These are phyloP conservation scores for Hypholoma fasciculare DNA, from an alignment of 768 basidiomycete species.

Conservation along the genomic window DNA sequence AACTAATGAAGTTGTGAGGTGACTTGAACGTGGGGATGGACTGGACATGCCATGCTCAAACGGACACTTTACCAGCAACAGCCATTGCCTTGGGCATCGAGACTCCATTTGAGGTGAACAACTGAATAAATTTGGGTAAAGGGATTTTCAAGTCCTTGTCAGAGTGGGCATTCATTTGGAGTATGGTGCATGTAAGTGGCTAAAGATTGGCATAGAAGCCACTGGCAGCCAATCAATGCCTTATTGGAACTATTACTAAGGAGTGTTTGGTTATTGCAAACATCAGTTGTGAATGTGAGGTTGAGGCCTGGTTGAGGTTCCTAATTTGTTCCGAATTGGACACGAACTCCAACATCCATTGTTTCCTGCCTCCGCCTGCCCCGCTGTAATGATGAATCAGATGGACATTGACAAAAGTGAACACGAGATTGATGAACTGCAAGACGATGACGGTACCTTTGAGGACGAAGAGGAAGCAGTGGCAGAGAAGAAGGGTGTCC, in stretches of 20 bases:
- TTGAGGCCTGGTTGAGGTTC: not conserved
- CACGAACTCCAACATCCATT: not conserved
- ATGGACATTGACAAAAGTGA: conserved; percentile 16
- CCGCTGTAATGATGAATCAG: conserved; percentile 5
- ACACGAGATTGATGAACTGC: conserved; percentile 47
- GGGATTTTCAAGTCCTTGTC: conserved; percentile 43
- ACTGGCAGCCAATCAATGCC: too few species aligned
- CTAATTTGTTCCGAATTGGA: not conserved
- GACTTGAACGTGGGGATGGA: not conserved
- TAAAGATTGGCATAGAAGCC: too few species aligned
- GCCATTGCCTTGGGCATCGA: conserved; percentile 68
- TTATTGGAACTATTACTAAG: not conserved
- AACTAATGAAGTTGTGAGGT: conserved; percentile 41
- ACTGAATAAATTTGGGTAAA: conserved; percentile 66
- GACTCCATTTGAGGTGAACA: conserved; percentile 58
- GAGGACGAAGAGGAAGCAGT: conserved; percentile 32
- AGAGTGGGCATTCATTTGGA: not conserved
- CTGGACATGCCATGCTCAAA: not conserved
- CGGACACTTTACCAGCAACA: conserved; percentile 69
- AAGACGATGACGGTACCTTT: conserved; percentile 44
- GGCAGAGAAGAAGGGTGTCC: conserved; percentile 2
- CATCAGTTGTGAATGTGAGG: too few species aligned
- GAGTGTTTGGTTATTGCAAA: not conserved
- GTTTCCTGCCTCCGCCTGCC: not conserved
- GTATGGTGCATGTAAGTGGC: not conserved